Percentiles rank a stretch among this genome's conserved stretches.
Evolutionary conservation across 768 basidiomycete species (phyloP).

Genomic region (Auricularia heimuer): DNA sequence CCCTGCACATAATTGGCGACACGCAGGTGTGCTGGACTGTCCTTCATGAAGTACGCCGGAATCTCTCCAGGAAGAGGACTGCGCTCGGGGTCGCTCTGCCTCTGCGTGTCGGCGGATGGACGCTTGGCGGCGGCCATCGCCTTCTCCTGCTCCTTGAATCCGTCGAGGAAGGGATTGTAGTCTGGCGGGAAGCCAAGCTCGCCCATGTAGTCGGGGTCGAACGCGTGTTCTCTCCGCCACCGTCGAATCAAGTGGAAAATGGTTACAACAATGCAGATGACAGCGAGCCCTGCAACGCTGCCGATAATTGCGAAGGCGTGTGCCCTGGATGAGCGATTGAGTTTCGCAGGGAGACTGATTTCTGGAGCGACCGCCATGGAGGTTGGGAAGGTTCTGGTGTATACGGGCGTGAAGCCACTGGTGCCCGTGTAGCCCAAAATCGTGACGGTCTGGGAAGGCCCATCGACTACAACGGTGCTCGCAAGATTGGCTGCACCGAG

Average conservation of each 20-base stretch:
- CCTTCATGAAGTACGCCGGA: background rate
- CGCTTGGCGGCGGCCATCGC: background rate
- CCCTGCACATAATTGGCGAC: background rate
- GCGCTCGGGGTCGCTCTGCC: background rate
- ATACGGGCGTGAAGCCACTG: background rate
- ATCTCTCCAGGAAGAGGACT: background rate
- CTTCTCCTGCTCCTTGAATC: background rate
- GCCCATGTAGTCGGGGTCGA: background rate
- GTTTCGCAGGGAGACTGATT: background rate
- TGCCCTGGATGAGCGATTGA: background rate
- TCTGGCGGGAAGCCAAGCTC: background rate
- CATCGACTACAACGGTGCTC: background rate
- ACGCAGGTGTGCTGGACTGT: background rate
- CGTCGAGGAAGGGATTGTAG: background rate
- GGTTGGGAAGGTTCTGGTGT: background rate
- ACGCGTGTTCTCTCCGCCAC: background rate
- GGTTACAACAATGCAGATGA: background rate
- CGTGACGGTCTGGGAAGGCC: background rate
- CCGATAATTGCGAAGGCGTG: background rate
- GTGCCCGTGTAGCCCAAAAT: background rate
- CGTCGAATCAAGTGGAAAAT: too few relatives aligned
- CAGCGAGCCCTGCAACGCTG: background rate
- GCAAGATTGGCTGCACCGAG: background rate
- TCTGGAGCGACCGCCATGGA: background rate
- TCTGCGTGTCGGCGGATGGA: background rate